phyloP scores from a whole-genome alignment of 768 basidiomycete genomes.

The Tricholoma flavovirens region DNA sequence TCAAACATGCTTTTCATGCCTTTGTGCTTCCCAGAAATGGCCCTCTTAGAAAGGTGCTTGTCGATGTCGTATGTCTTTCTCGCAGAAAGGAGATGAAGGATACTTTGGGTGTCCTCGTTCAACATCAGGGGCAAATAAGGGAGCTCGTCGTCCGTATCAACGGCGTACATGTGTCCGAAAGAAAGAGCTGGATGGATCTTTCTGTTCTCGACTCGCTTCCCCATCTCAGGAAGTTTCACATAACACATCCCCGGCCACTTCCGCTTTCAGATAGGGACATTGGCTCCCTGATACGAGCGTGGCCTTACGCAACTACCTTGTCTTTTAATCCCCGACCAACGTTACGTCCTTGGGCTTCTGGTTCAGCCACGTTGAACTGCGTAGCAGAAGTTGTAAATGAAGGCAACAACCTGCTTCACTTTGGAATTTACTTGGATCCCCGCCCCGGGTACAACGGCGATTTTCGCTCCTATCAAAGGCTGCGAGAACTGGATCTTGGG shows the following conservation, averaged over 20 bases:
- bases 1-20: neutral
- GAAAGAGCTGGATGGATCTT: slow-evolving; percentile 4
- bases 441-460: neutral
- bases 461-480: neutral
- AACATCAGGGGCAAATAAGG: neutral
- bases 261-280: neutral
- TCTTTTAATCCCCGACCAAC: slow-evolving; percentile 2
- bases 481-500: neutral
- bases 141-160: slow-evolving; percentile 1
- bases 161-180: neutral
- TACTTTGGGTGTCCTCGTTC: neutral
- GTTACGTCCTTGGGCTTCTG: neutral
- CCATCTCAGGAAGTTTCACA: neutral
- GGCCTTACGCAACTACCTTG: slow-evolving; percentile 1
- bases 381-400: neutral
- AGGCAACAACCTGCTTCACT: neutral
- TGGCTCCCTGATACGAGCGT: neutral
- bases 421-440: slow-evolving; percentile 2
- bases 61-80: neutral
- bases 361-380: neutral
- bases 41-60: neutral
- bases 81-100: neutral
- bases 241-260: slow-evolving; percentile 5
- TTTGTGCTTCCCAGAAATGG: neutral
- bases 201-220: neutral